Conservation (phyloP, 2,329 filamentous ascomycete genomes). For the Leptographium procerum region DNA sequence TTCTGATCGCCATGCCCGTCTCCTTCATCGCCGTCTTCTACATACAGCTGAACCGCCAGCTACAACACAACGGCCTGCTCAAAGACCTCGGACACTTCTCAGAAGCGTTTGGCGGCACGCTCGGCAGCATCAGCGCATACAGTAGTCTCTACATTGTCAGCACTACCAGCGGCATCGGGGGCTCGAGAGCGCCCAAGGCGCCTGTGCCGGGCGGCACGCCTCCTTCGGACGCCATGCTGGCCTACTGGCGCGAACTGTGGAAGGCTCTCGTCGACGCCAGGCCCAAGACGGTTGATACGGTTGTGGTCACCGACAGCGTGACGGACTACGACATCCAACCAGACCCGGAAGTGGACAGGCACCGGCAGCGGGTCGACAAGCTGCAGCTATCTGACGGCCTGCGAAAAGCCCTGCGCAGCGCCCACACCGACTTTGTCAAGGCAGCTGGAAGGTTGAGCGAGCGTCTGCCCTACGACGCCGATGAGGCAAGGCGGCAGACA, state of each 20-base stretch:
- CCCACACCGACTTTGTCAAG: background rate
- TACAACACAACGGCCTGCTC: background rate
- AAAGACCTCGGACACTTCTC: background rate
- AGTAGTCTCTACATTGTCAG: too few relatives aligned
- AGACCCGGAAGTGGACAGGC: background rate
- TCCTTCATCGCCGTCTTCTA: background rate
- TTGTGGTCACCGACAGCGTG: conserved; percentile 1
- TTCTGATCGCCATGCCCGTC: background rate
- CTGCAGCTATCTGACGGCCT: conserved; percentile 1
- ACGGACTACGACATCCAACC: conserved; percentile 5
- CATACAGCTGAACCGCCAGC: background rate
- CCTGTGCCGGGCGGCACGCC: background rate
- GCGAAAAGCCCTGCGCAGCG: conserved; percentile 1
- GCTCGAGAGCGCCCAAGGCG: background rate
- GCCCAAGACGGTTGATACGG: conserved; percentile 3
- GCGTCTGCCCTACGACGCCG: conserved; percentile 1
- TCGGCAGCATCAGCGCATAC: background rate
- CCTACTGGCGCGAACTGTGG: conserved; percentile 10
- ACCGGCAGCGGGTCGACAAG: conserved; percentile 5
- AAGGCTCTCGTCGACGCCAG: conserved; percentile 4
- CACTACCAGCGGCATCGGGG: background rate
- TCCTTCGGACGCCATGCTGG: conserved; percentile 11
- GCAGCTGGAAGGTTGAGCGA: background rate
- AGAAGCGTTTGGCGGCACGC: background rate
- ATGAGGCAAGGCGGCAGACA: background rate